Percentiles rank a stretch among this genome's conserved stretches.
Conservation (phyloP, 2,329 filamentous ascomycete species). For the Arthroderma sp. region DNA sequence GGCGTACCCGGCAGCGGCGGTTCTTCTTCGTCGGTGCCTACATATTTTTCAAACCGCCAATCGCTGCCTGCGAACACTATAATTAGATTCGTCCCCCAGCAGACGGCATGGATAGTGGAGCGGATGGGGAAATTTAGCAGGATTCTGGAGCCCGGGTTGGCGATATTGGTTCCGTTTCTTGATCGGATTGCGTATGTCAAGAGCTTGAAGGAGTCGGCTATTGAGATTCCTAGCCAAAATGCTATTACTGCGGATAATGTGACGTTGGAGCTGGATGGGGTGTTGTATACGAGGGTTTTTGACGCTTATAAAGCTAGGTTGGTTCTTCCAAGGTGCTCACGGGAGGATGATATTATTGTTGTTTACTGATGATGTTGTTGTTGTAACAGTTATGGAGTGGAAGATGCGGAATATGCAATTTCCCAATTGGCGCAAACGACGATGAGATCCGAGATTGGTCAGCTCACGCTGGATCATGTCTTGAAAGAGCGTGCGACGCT, state of each 20-base stretch:
- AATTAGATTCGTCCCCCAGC: slow-evolving; percentile 94
- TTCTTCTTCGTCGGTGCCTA: slow-evolving; percentile 34
- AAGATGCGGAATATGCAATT: slow-evolving; percentile 97
- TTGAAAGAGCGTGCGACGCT: slow-evolving; percentile 92
- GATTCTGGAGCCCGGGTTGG: slow-evolving; percentile 82
- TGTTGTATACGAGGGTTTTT: slow-evolving; percentile 89
- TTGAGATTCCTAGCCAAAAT: slow-evolving; percentile 95
- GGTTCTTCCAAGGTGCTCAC: slow-evolving; percentile 15
- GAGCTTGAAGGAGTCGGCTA: slow-evolving; percentile 86
- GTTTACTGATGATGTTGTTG: not conserved
- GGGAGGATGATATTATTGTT: not conserved
- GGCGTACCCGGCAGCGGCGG: slow-evolving; percentile 17
- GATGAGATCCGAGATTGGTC: slow-evolving; percentile 97
- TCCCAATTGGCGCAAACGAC: slow-evolving; percentile 96
- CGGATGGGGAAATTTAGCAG: slow-evolving; percentile 97
- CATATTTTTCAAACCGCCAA: slow-evolving; percentile 60
- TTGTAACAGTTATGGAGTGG: slow-evolving; percentile 69
- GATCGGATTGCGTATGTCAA: slow-evolving; percentile 97
- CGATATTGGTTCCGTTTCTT: slow-evolving; percentile 75
- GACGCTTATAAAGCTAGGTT: slow-evolving; percentile 96
- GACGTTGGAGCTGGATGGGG: slow-evolving; percentile 87
- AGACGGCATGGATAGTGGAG: slow-evolving; percentile 98
- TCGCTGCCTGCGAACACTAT: slow-evolving; percentile 82
- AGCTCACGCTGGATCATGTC: slow-evolving; percentile 90
- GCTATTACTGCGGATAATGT: slow-evolving; percentile 98